A percentile compares a stretch with the other conserved stretches of the same genome.
Conservation (phyloP, 116 monocot species). For the Zostera marina region DNA sequence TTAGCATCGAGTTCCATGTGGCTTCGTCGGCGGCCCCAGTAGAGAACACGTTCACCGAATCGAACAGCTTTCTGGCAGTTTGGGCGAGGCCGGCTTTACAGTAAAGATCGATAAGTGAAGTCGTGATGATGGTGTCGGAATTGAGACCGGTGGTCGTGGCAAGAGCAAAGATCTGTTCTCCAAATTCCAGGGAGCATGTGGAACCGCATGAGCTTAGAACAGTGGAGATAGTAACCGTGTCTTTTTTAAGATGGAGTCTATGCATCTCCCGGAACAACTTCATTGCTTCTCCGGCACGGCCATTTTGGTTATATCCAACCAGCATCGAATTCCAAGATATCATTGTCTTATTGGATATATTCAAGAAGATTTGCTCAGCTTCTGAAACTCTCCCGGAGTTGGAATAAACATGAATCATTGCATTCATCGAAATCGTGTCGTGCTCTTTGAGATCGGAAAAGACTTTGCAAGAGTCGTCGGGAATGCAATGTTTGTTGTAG, state of each 20-base stretch:
- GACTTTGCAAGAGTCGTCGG: conserved; percentile 30
- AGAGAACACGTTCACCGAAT: conserved; percentile 17
- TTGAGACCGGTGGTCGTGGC: conserved; percentile 25
- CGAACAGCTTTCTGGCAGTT: conserved; percentile 29
- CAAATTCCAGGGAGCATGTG: conserved; percentile 22
- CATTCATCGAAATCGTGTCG: conserved; percentile 54
- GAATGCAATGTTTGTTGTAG: conserved; percentile 36
- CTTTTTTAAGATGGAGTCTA: conserved; percentile 14
- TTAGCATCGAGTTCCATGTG: conserved; percentile 75
- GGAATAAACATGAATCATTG: conserved; percentile 58
- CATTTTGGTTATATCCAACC: conserved; percentile 60
- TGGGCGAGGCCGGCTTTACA: conserved; percentile 54
- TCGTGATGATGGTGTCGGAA: conserved; percentile 30
- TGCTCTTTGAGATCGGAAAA: conserved; percentile 24
- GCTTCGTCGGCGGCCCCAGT: conserved; percentile 36
- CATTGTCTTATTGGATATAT: conserved; percentile 24
- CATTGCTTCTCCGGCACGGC: conserved; percentile 27
- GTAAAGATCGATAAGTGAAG: conserved; percentile 66
- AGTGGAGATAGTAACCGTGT: conserved; percentile 50
- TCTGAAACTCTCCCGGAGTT: conserved; percentile 39
- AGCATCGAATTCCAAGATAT: conserved; percentile 94
- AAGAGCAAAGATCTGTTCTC: conserved; percentile 58
- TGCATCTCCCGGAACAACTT: conserved; percentile 57
- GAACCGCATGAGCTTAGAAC: conserved; percentile 39
- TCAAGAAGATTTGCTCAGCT: conserved; percentile 33